Base-by-base conservation (phyloP, 805 yeast genomes). In the Debaryomyces castellii region DNA sequence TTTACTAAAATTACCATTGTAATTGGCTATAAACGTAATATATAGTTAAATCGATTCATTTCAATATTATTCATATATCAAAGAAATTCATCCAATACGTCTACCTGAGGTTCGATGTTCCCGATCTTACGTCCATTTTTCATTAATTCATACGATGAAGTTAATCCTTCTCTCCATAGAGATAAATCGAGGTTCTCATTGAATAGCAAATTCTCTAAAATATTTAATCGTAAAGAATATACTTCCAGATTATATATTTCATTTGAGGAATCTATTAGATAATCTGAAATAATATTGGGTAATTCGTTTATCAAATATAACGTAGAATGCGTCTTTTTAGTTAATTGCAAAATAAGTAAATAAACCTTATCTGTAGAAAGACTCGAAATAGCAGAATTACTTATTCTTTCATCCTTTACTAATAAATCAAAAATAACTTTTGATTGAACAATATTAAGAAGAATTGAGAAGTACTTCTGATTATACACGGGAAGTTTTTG, bases 251-350 rank as follows among this genome's bases (percentile, higher is more conserved):
- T 59, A 12, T 39, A 39, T 11, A 62, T 47, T 10, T 52, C 46
- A 7, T 44, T 35, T 4, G 49, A 42, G 2, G 51, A 42, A 10
- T 52, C 50, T n/a, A 58, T 35, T 7, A 67, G 42, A 40, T 53
- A 54, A 12, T 56, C 53, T 22, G 53, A 49, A 12, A 67, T 47
- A 1, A 63, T 48, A 23, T 48, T 55, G 2, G 71, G 71, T 14
- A 63, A 42, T 14, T 55, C 43, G 24, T 50, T 50, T 24, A 66
- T 52, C 16, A 67, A 42, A 44, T 54, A 61, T 18, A 41, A 32
- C 10, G 52, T 52, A 8, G 58, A 54, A 46, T 58, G 59, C 1
- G 49, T 22, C 22, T 50, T 44, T 17, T 48, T 46, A 1, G 72
- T 52, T 20, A 65, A 33, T 12, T 43, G 54, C 4, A 54, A 39